Evolutionary conservation across 78 protist genomes (phyloP).

Genomic region (Tieghemostelium lacteum): DNA sequence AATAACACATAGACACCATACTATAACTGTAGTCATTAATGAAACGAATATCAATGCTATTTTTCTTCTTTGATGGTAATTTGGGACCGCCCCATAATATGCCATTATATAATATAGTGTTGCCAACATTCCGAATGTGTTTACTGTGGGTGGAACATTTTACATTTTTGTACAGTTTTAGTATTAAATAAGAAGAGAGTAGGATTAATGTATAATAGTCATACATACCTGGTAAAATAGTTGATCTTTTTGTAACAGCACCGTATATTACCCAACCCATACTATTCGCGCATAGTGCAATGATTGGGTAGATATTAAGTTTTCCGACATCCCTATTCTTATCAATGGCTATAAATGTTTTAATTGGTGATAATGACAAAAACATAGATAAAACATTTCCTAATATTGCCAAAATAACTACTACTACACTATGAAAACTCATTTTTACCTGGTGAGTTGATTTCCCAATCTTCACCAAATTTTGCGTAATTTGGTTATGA

Average conservation of each 20-base stretch:
- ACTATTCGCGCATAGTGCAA: conserved; percentile 34
- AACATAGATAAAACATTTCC: too few relatives aligned
- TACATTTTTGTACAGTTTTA: too few relatives aligned
- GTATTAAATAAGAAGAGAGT: too few relatives aligned
- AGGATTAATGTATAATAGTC: too few relatives aligned
- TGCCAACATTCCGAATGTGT: conserved; percentile 32
- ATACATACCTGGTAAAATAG: conserved; percentile 62
- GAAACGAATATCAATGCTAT: conserved; percentile 3
- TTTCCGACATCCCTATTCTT: conserved; percentile 1
- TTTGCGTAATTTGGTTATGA: too few relatives aligned
- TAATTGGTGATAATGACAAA: too few relatives aligned
- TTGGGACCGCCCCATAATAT: background rate
- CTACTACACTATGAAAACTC: too few relatives aligned
- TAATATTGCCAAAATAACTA: too few relatives aligned
- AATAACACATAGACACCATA: background rate
- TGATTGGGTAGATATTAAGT: conserved; percentile 36
- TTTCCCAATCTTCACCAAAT: too few relatives aligned
- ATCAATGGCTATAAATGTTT: background rate
- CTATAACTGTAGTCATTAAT: background rate
- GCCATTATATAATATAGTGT: conserved; percentile 21
- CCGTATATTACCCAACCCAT: conserved; percentile 48
- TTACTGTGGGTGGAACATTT: too few relatives aligned
- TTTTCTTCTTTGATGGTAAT: conserved; percentile 14
- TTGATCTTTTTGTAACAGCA: background rate
- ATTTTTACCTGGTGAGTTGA: too few relatives aligned